Evolutionary conservation across 2,329 filamentous ascomycete genomes (phyloP), one percentile per base, ranked within the genome.

Genomic region (Aureobasidium leucospermi): DNA sequence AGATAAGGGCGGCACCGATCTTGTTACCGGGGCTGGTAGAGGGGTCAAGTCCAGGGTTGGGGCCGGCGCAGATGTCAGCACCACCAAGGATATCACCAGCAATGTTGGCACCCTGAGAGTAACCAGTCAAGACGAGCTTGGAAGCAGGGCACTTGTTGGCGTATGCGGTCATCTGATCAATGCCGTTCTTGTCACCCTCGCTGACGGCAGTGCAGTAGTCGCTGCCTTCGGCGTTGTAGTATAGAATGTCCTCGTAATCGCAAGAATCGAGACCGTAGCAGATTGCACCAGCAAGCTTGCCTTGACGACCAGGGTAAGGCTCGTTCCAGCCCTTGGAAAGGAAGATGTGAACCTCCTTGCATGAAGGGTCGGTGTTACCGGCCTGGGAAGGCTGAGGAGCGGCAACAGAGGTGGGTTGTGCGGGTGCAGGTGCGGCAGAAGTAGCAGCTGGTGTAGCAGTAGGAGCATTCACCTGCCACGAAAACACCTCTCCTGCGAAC

Each of bases 191-290:
- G 8, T 67, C 67, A 2, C 75, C 75, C 39, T 73, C 69, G 6
- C 67, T 67, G 8, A 77, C 70, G 2, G 74, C 70, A 28, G 67
- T 58, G 66, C 72, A 76, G 66, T 75, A 76, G 62, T 72, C 71
- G 34, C 43, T 61, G 16, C 51, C 61, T 5, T 52, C 49, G 8
- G 62, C 53, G 45, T 65, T 60, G 34, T 39, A 38, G 59, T 60
- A 66, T 9, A 47, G 48, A 10, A 66, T 56, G 28, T 66, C 65
- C 42, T 66, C 64, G 42, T 66, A 66, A 29, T 63, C 64, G 48
- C 65, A 66, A 47, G 49, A 63, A 9, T 62, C 41, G 6, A 66
- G 58, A 10, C 65, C 62, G 43, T 58, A 38, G 55, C 65, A 66
- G 55, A 66, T 64, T 48, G 61, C 63, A 29, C 59, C 60, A n/a